Percentiles rank a stretch among this genome's conserved stretches.
phyloP scores from a whole-genome alignment of 2,329 filamentous ascomycete genomes.

The Monilinia vaccinii-corymbosi region DNA sequence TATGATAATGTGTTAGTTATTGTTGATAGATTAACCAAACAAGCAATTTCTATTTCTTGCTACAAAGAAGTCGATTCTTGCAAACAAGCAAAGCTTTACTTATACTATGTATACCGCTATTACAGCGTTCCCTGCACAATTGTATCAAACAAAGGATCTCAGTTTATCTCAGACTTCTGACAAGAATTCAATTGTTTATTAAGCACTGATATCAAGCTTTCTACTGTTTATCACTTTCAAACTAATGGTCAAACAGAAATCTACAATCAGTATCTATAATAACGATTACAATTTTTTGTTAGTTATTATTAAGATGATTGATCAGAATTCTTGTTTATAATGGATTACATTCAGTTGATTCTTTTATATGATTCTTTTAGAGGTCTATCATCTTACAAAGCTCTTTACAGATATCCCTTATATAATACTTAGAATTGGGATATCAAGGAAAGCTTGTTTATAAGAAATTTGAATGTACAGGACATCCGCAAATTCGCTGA shows the following conservation, averaged over 20 bases:
- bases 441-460: too few relatives aligned
- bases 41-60: background rate
- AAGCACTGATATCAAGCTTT: background rate
- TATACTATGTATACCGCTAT: background rate
- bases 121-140: background rate
- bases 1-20: background rate
- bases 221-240: background rate
- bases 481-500: too few relatives aligned
- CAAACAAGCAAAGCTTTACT: background rate
- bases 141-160: background rate
- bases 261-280: background rate
- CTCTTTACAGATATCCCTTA: background rate
- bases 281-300: background rate
- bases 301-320: background rate
- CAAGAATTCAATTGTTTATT: background rate
- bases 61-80: background rate
- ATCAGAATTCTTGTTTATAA: background rate
- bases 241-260: background rate
- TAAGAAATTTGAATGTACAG: too few relatives aligned
- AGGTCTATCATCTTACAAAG: background rate
- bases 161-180: background rate
- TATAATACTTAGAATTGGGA: too few relatives aligned
- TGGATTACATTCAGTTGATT: background rate
- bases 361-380: background rate
- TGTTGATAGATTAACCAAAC: background rate